Evolutionary conservation across 345 rosid species (phyloP), one percentile per base, ranked within the genome.

Genomic region (Murraya paniculata): DNA sequence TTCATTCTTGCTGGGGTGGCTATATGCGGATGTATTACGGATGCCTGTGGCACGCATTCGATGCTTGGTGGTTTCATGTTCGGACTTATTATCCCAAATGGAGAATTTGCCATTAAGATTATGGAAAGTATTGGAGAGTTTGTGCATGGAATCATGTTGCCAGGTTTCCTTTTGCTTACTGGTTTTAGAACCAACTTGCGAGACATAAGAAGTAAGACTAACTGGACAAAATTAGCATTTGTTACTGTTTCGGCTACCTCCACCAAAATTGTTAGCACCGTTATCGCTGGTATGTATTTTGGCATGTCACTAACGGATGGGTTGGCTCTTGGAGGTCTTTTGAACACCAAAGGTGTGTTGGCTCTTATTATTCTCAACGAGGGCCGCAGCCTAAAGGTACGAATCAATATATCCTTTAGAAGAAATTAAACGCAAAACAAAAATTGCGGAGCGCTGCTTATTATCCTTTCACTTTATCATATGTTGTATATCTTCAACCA

Each of bases 331-430:
- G 84, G 81, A 11, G 62, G 71, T 10, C 72, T 81, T 9, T 58
- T 81, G 78, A 81, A 81, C 84, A 68, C 81, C 33, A 81, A 77
- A 81, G 84, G 84, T 13, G 78, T 77, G 3, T 27, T 72, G 61
- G 64, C 81, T 4, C 50, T 81, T 27, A 66, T 77, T 24, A 58
- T 81, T 64, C 50, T 81, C 11, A 81, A 81, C 25, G 57, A 41
- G 18, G 81, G 80, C 31, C 74, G 77, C 7, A 35, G 33, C 64
- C n/a, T 72, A 25, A n/a, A 81, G 81, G 78, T 77, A 77, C 3
- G 39, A 33, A 3, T 39, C 5, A 39, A 39, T 9, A 8, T 10
- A 39, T 39, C 45, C 11, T 2, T 39, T 39, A 8, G 11, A 39
- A 39, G 45, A 39, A 39, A 39, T 39, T 39, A 39, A 39, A 39